Evolutionary conservation across 805 yeast species (phyloP).

Genomic region (Kluyveromyces nonfermentans): DNA sequence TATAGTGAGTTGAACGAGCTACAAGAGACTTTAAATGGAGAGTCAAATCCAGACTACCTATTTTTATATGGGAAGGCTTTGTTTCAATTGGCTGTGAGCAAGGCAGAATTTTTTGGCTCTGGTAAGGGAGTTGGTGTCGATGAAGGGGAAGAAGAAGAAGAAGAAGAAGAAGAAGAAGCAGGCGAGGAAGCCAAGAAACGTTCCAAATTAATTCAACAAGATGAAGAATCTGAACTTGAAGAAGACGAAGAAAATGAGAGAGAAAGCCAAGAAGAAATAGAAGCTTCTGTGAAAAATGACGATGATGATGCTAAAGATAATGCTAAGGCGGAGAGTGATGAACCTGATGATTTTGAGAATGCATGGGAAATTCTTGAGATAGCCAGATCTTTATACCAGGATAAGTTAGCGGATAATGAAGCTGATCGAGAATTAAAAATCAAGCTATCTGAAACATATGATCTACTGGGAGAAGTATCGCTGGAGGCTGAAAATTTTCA

Average conservation of each 20-base stretch:
- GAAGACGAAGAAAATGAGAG: slow-evolving; percentile 18
- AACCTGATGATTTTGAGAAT: slow-evolving; percentile 45
- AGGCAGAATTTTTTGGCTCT: slow-evolving; percentile 69
- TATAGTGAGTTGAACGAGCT: slow-evolving; percentile 68
- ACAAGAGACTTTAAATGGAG: slow-evolving; percentile 40
- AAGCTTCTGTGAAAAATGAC: slow-evolving; percentile 26
- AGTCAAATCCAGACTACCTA: slow-evolving; percentile 65
- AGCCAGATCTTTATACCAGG: slow-evolving; percentile 51
- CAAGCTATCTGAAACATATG: slow-evolving; percentile 65
- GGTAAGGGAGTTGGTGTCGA: slow-evolving; percentile 19
- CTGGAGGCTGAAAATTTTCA: slow-evolving; percentile 80
- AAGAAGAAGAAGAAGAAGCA: slow-evolving; percentile 19
- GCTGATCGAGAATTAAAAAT: slow-evolving; percentile 30
- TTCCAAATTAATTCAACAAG: slow-evolving; percentile 18
- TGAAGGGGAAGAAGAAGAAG: slow-evolving; percentile 22
- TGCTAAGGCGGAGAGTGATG: slow-evolving; percentile 16
- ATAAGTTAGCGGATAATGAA: slow-evolving; percentile 19
- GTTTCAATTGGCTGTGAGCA: slow-evolving; percentile 65
- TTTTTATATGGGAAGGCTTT: slow-evolving; percentile 72
- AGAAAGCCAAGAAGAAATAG: slow-evolving; percentile 46
- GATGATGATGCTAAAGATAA: slow-evolving; percentile 14
- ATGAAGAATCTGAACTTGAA: slow-evolving; percentile 13
- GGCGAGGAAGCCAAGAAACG: slow-evolving; percentile 17
- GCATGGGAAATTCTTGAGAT: slow-evolving; percentile 85
- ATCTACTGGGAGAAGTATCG: slow-evolving; percentile 80